Percentiles rank a stretch among this genome's conserved stretches.
Evolutionary conservation across 192 early-diverging fungal genomes (phyloP).

Genomic region (Umbelopsis sp.): DNA sequence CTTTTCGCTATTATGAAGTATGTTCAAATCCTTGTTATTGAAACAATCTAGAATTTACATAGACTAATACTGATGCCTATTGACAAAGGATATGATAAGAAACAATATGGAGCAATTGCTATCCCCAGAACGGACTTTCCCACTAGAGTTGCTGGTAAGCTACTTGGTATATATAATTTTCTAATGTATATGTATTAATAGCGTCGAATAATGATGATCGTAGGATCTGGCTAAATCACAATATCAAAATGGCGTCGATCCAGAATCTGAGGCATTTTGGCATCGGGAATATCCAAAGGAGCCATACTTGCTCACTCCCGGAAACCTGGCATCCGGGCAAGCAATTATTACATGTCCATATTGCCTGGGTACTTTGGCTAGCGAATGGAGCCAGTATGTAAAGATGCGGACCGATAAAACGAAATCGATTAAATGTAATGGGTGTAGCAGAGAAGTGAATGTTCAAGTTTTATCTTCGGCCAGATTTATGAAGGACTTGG

Average conservation of each 20-base stretch:
- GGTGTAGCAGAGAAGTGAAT: not conserved
- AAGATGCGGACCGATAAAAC: not conserved
- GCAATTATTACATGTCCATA: not conserved
- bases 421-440: not conserved
- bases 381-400: not conserved
- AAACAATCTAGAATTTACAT: too few species aligned
- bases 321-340: not conserved
- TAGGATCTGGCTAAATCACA: not conserved
- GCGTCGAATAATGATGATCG: not conserved
- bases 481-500: not conserved
- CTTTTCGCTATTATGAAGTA: conserved; percentile 26
- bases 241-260: not conserved
- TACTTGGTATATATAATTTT: not conserved
- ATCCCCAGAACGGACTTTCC: not conserved
- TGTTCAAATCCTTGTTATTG: not conserved
- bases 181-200: not conserved
- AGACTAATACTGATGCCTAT: not conserved
- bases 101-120: not conserved
- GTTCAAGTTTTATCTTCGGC: not conserved
- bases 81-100: not conserved
- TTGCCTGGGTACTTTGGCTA: not conserved
- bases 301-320: not conserved
- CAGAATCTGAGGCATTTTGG: not conserved
- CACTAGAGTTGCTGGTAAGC: not conserved
- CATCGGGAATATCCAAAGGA: not conserved